phyloP scores from a whole-genome alignment of 805 yeast genomes.

The Candida chauliodis region DNA sequence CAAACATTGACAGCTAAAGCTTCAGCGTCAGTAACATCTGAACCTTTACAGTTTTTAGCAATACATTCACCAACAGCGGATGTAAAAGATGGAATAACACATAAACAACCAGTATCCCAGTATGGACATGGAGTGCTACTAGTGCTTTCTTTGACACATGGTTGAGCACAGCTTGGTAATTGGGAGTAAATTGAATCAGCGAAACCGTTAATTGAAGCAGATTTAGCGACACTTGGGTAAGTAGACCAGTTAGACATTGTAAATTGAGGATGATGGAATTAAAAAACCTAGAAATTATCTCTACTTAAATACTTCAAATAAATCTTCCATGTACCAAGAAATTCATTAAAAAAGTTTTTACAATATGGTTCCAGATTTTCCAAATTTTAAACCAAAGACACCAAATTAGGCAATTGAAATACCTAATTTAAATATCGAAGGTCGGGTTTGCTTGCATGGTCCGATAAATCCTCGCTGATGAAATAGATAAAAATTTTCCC shows the following conservation, averaged over 20 bases:
- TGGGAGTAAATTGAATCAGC: constrained; percentile 33
- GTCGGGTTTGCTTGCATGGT: not conserved
- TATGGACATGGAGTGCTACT: constrained; percentile 41
- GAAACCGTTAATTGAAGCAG: constrained; percentile 41
- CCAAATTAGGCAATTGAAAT: not conserved
- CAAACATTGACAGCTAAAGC: constrained; percentile 31
- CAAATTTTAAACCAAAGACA: not conserved
- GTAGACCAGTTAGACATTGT: constrained; percentile 26
- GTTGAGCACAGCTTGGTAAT: constrained; percentile 36
- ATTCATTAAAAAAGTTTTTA: not conserved
- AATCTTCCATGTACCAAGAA: not conserved
- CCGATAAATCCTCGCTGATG: constrained; percentile 8
- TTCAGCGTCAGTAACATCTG: constrained; percentile 26
- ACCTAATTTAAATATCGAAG: constrained; percentile 1
- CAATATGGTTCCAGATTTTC: constrained; percentile 1
- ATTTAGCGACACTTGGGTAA: constrained; percentile 33
- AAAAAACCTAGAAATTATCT: too few relatives aligned
- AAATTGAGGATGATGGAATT: too few relatives aligned
- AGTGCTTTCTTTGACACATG: constrained; percentile 30
- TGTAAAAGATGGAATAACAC: constrained; percentile 37
- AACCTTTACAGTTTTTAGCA: constrained; percentile 32
- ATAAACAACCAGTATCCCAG: constrained; percentile 46
- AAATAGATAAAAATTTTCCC: constrained; percentile 3
- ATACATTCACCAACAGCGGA: constrained; percentile 37
- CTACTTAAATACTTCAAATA: not conserved